Conservation (phyloP, 2,329 filamentous ascomycete genomes). For the Penicillium vulpinum region DNA sequence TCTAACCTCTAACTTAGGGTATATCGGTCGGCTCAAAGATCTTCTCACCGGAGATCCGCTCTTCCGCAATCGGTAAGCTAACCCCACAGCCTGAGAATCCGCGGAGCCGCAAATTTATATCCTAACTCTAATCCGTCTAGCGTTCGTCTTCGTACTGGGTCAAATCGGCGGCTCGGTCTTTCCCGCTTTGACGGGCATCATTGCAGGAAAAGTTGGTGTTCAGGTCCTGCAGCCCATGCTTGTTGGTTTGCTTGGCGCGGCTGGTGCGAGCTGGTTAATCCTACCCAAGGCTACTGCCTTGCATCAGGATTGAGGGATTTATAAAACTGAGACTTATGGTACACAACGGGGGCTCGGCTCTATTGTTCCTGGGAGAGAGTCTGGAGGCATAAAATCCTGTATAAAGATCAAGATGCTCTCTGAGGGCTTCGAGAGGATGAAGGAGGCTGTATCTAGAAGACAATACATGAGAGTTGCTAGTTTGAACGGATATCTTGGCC, state of each 20-base stretch:
- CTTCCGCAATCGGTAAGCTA: conserved; percentile 48
- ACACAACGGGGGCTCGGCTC: too few species aligned
- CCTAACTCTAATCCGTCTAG: conserved; percentile 2
- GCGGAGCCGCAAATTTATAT: background rate
- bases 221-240: conserved; percentile 55
- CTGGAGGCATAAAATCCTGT: background rate
- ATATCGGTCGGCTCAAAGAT: conserved; percentile 57
- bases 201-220: conserved; percentile 50
- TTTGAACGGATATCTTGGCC: too few species aligned
- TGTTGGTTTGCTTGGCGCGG: conserved; percentile 49
- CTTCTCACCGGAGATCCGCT: conserved; percentile 50
- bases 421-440: background rate
- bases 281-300: conserved; percentile 24
- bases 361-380: background rate
- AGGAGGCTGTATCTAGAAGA: background rate
- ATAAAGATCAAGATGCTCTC: background rate
- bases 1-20: conserved; percentile 14
- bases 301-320: conserved; percentile 22
- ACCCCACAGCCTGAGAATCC: background rate
- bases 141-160: conserved; percentile 58
- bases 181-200: conserved; percentile 56
- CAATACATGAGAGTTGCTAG: background rate
- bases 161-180: conserved; percentile 59
- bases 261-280: conserved; percentile 51
- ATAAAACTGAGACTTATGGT: background rate